A percentile compares a stretch with the other conserved stretches of the same genome.
Conservation (phyloP, 1,139 yeast genomes). For the Pichia sp. region DNA sequence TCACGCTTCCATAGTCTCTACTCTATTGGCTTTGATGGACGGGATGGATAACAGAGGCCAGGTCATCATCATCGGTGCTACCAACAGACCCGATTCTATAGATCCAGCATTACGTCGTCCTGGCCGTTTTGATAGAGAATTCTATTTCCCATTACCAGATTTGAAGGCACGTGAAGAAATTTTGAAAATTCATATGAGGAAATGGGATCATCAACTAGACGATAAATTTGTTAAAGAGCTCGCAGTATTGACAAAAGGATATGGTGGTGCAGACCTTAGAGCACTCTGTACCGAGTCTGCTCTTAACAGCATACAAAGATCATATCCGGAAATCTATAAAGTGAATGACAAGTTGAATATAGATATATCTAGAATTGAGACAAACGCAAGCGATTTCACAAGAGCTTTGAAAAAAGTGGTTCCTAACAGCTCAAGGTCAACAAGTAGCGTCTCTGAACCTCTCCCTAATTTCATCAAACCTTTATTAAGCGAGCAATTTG, state of each 20-base stretch:
- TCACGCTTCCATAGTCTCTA: slow-evolving; percentile 95
- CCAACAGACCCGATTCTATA: slow-evolving; percentile 95
- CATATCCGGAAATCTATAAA: slow-evolving; percentile 87
- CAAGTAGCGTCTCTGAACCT: slow-evolving; percentile 66
- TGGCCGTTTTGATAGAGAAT: slow-evolving; percentile 95
- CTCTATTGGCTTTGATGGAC: slow-evolving; percentile 92
- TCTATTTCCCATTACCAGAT: slow-evolving; percentile 93
- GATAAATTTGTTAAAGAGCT: slow-evolving; percentile 58
- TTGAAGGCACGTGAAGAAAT: slow-evolving; percentile 73
- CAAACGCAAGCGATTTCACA: slow-evolving; percentile 84
- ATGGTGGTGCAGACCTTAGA: slow-evolving; percentile 96
- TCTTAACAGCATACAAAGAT: slow-evolving; percentile 69
- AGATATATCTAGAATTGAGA: slow-evolving; percentile 66
- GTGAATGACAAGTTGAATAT: slow-evolving; percentile 71
- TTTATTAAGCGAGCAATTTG: slow-evolving; percentile 49
- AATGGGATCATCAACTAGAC: slow-evolving; percentile 53
- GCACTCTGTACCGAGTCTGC: slow-evolving; percentile 97
- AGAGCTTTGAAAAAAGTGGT: slow-evolving; percentile 79
- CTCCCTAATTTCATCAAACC: slow-evolving; percentile 71
- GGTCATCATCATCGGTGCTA: slow-evolving; percentile 97
- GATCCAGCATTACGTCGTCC: slow-evolving; percentile 98
- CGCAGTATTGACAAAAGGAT: slow-evolving; percentile 85
- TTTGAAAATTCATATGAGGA: slow-evolving; percentile 75
- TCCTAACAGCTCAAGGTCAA: slow-evolving; percentile 88
- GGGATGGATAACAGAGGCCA: slow-evolving; percentile 96